phyloP scores from a whole-genome alignment of 345 rosid species.

The Rubroshorea leprosula region DNA sequence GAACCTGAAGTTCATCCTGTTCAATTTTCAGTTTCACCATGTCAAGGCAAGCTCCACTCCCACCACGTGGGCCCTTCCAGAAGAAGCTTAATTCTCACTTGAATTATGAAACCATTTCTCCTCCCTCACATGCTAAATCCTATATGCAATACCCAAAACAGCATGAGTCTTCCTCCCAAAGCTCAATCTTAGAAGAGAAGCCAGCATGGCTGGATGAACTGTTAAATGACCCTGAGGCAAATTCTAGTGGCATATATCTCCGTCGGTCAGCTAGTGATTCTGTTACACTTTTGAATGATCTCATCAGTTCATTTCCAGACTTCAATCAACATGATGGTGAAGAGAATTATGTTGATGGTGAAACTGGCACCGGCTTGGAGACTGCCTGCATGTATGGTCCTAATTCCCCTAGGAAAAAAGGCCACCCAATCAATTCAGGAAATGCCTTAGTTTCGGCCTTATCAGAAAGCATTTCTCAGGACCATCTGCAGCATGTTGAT shows the following conservation, averaged over 20 bases:
- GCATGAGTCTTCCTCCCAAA: constrained; percentile 41
- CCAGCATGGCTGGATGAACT: constrained; percentile 66
- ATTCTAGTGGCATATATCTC: constrained; percentile 32
- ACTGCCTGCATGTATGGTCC: constrained; percentile 70
- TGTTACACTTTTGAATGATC: constrained; percentile 43
- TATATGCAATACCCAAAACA: constrained; percentile 19
- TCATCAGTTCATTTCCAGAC: constrained; percentile 33
- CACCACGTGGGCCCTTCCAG: constrained; percentile 67
- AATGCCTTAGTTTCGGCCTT: constrained; percentile 58
- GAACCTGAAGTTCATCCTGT: constrained; percentile 8
- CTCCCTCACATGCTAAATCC: constrained; percentile 21
- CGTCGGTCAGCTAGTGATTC: constrained; percentile 82
- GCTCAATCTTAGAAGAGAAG: constrained; percentile 46
- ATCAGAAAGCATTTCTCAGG: constrained; percentile 44
- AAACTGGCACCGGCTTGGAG: constrained; percentile 42
- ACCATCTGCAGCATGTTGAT: constrained; percentile 34
- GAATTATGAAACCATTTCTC: constrained; percentile 28
- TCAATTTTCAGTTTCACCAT: constrained; percentile 26
- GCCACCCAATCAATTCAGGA: constrained; percentile 36
- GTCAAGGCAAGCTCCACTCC: constrained; percentile 69
- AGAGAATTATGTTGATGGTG: constrained; percentile 23
- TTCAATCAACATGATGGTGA: constrained; percentile 30
- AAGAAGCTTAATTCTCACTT: constrained; percentile 35
- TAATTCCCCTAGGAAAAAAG: constrained; percentile 62
- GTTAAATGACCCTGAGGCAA: constrained; percentile 34